Conservation (phyloP, 345 rosid species). For the Euphorbia lathyris region DNA sequence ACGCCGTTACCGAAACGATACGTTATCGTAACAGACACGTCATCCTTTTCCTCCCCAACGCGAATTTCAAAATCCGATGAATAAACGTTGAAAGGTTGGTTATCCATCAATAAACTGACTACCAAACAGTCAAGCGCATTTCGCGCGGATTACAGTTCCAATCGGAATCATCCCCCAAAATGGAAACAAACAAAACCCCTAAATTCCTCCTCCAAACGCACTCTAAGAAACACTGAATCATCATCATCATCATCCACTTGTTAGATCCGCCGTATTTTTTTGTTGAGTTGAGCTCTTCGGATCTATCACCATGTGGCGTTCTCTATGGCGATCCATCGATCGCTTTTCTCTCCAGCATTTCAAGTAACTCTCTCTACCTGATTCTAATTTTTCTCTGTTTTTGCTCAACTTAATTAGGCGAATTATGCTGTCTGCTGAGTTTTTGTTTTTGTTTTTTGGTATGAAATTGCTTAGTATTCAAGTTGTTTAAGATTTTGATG, state of each 20-base stretch:
- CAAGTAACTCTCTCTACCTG: constrained; percentile 29
- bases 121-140: constrained; percentile 35
- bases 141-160: constrained; percentile 8
- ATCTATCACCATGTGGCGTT: constrained; percentile 42
- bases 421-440: not conserved
- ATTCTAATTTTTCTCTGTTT: not conserved
- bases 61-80: not conserved
- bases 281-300: not conserved
- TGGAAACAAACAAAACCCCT: not conserved
- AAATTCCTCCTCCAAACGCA: not conserved
- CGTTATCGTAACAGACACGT: not conserved
- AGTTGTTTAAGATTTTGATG: not conserved
- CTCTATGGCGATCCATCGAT: constrained; percentile 57
- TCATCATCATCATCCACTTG: not conserved
- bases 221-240: not conserved
- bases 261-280: not conserved
- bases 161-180: not conserved
- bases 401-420: not conserved
- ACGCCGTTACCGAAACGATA: not conserved
- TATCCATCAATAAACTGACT: not conserved
- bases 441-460: not conserved
- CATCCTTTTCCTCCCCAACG: not conserved
- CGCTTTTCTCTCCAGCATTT: constrained; percentile 64
- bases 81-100: constrained; percentile 36
- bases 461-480: not conserved